Base-by-base conservation (phyloP, 140 eudicot species). In the Flaveria floridana region DNA sequence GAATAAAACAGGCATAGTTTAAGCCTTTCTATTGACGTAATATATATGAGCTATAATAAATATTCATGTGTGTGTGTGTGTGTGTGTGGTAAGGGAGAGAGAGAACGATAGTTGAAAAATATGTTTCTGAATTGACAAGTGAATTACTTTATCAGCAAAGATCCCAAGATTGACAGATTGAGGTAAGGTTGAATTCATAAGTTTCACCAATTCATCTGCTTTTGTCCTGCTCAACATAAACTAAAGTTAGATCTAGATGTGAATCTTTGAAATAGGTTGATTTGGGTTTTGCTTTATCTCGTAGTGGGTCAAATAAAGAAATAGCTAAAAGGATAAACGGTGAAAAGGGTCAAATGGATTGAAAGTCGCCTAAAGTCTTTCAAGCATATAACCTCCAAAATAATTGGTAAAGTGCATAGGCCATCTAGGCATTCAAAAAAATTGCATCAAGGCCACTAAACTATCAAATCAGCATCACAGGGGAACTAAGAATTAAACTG, bases 91-190 rank as follows among this genome's bases (percentile, higher is more conserved):
- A 34, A 34, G 41, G 14, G 4, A 14, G 1, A 11, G 14, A 14
- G n/a, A 48, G 4, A 48, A 53, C 67, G 46, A 21, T 26, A 62
- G 16, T 10, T 21, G 42, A 77, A 65, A 20, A 42, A 13, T 20
- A 50, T 51, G 77, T 37, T 62, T 81, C 74, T 70, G 51, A 70
- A 42, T 65, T 58, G 34, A 57, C 21, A 14, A 63, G 57, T 50
- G 19, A 26, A 50, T 66, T 82, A 93, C 99, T 87, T 86, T 90
- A 82, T 94, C 89, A 0, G 91, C 97, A 75, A 94, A 86, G 55
- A 84, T 71, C 69, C 75, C 88, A 25, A 86, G 77, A 68, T 91
- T 86, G 80, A 85, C 53, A 26, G 89, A 81, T 70, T 87, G 97
- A 9, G 97, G 96, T 81, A 53, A 78, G 19, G 80, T 48, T 67